Evolutionary conservation across 768 basidiomycete species (phyloP).

Genomic region (Tricholoma terreum): DNA sequence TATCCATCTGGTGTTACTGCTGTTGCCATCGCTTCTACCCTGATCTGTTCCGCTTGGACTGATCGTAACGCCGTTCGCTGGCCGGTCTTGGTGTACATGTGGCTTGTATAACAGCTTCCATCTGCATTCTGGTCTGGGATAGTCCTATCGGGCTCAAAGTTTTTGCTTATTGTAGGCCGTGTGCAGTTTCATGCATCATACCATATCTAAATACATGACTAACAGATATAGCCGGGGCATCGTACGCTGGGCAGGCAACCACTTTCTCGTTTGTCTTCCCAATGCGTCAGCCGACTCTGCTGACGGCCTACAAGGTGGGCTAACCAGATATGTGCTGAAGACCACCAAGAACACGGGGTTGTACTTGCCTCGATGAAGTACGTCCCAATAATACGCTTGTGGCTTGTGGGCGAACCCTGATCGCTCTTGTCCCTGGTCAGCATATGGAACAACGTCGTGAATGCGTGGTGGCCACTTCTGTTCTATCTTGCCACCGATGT

Average conservation of each 20-base stretch:
- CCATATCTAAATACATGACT: background rate
- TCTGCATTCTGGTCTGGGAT: constrained; percentile 60
- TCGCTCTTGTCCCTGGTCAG: constrained; percentile 25
- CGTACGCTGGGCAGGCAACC: constrained; percentile 72
- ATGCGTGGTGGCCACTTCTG: constrained; percentile 69
- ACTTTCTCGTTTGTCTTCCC: constrained; percentile 58
- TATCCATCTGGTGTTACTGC: constrained; percentile 67
- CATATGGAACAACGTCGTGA: constrained; percentile 68
- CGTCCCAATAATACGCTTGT: constrained; percentile 4
- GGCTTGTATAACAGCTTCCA: constrained; percentile 49
- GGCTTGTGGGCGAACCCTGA: background rate
- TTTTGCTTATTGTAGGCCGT: constrained; percentile 64
- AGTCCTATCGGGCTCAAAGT: constrained; percentile 63
- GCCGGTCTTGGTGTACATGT: constrained; percentile 66
- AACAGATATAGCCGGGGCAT: constrained; percentile 57
- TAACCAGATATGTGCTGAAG: constrained; percentile 72
- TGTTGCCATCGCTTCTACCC: constrained; percentile 59
- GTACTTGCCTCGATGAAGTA: constrained; percentile 79
- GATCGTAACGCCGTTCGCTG: constrained; percentile 55
- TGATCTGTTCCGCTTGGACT: constrained; percentile 62
- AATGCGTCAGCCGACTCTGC: background rate
- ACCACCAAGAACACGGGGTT: constrained; percentile 64
- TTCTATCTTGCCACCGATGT: constrained; percentile 75
- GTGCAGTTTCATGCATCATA: background rate
- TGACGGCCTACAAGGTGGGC: constrained; percentile 51